Evolutionary conservation across 2,329 filamentous ascomycete species (phyloP).

Genomic region (Arthrobotrys pseudoclavata): DNA sequence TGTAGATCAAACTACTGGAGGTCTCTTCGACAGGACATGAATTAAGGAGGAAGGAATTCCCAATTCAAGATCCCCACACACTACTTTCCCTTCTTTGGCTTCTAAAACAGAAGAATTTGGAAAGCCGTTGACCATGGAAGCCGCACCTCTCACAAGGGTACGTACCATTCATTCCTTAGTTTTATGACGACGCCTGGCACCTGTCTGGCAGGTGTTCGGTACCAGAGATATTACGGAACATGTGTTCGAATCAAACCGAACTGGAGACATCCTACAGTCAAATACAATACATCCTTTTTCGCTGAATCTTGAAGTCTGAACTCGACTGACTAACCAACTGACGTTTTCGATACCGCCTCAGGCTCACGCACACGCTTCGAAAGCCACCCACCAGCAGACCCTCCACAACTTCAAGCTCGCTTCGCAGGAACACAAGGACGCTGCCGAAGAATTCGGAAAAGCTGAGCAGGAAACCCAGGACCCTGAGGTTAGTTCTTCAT

Average conservation of each 20-base stretch:
- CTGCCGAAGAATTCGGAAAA: constrained; percentile 60
- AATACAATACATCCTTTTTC: not conserved
- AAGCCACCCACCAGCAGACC: constrained; percentile 58
- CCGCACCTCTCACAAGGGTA: constrained; percentile 60
- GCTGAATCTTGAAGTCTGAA: not conserved
- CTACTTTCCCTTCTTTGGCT: constrained; percentile 17
- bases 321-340: not conserved
- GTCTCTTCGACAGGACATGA: constrained; percentile 43
- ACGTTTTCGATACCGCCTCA: constrained; percentile 33
- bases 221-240: constrained; percentile 30
- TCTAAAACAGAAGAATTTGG: constrained; percentile 17
- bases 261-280: not conserved
- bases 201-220: constrained; percentile 27
- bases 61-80: constrained; percentile 35
- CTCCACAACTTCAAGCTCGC: constrained; percentile 60
- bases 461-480: constrained; percentile 57
- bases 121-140: constrained; percentile 55
- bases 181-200: constrained; percentile 11
- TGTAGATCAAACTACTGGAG: not conserved
- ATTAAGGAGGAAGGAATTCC: constrained; percentile 59
- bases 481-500: constrained; percentile 59
- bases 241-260: constrained; percentile 19
- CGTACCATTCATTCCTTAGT: constrained; percentile 22
- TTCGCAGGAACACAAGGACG: constrained; percentile 59
- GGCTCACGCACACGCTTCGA: constrained; percentile 60